phyloP scores from a whole-genome alignment of 1,284 basidiomycete genomes.

The Moesziomyces antarcticus region DNA sequence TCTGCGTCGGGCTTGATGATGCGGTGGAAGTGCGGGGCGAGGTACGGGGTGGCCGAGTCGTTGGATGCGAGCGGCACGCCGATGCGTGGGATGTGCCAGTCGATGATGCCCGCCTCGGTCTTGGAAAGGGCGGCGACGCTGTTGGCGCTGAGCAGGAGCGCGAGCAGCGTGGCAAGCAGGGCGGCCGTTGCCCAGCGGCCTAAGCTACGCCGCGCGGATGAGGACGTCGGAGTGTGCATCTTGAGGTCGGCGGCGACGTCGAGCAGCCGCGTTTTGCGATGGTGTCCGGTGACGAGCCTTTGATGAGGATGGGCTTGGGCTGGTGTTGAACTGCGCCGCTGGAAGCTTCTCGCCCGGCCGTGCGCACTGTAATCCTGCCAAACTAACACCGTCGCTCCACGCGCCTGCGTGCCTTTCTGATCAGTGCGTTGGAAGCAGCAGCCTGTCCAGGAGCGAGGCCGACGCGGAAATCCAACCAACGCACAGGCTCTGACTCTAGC shows the following conservation, averaged over 20 bases:
- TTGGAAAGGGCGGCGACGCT: slow-evolving; percentile 28
- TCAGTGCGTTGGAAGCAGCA: no score
- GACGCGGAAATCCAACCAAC: no score
- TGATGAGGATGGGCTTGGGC: neutral
- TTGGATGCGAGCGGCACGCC: slow-evolving; percentile 47
- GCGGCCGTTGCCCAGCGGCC: slow-evolving; percentile 13
- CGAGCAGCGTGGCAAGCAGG: slow-evolving; percentile 23
- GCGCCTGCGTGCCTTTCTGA: no score
- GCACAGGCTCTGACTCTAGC: neutral
- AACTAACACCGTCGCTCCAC: slow-evolving; percentile 3
- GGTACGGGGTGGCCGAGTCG: slow-evolving; percentile 34
- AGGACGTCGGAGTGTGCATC: slow-evolving; percentile 21
- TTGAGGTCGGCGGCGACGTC: slow-evolving; percentile 5
- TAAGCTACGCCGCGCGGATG: slow-evolving; percentile 18
- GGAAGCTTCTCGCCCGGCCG: slow-evolving; percentile 5
- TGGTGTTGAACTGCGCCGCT: neutral
- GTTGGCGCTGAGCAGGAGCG: slow-evolving; percentile 13
- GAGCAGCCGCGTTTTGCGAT: neutral
- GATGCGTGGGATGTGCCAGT: slow-evolving; percentile 52
- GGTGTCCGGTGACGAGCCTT: neutral
- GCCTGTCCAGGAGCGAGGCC: no score
- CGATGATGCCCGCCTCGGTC: slow-evolving; percentile 48
- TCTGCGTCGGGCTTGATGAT: slow-evolving; percentile 57
- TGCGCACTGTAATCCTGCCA: neutral
- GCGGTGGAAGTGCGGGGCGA: slow-evolving; percentile 67